A percentile compares a stretch with the other conserved stretches of the same genome.
Evolutionary conservation across 768 basidiomycete genomes (phyloP).

Genomic region (Rhodosporidiobolus sp.): DNA sequence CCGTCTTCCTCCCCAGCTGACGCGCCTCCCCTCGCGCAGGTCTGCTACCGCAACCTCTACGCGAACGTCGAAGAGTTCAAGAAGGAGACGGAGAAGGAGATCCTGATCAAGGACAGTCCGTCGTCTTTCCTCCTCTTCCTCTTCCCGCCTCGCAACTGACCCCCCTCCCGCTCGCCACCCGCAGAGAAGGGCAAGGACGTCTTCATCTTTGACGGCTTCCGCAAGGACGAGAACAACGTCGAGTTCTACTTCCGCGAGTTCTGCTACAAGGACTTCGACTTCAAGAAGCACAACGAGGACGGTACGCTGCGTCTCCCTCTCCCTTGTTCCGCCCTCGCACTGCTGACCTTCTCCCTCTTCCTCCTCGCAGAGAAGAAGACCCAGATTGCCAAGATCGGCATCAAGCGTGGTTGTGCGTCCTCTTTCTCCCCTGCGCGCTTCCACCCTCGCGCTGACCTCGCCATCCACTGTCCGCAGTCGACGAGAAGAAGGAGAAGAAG

Average conservation of each 20-base stretch:
- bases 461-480: too few species aligned
- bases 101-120: conserved; percentile 3
- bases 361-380: not conserved
- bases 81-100: not conserved
- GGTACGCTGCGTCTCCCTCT: not conserved
- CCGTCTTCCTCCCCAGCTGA: not conserved
- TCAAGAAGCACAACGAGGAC: not conserved
- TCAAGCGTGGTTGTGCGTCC: not conserved
- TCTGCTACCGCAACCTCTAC: conserved; percentile 7
- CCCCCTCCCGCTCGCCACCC: not conserved
- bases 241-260: conserved; percentile 14
- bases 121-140: not conserved
- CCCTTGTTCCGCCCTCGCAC: too few species aligned
- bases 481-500: too few species aligned
- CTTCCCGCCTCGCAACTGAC: not conserved
- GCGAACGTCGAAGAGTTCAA: conserved; percentile 2
- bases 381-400: not conserved
- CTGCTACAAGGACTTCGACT: conserved; percentile 12
- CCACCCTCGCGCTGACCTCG: too few species aligned
- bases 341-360: not conserved
- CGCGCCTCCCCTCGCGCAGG: not conserved
- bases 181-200: not conserved
- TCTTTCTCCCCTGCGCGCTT: too few species aligned
- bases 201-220: conserved; percentile 5
- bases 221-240: not conserved